Percentiles rank a stretch among this genome's conserved stretches.
These are phyloP conservation scores for Turnera subulata DNA, from an alignment of 345 rosid genomes.

Conservation along the genomic window DNA sequence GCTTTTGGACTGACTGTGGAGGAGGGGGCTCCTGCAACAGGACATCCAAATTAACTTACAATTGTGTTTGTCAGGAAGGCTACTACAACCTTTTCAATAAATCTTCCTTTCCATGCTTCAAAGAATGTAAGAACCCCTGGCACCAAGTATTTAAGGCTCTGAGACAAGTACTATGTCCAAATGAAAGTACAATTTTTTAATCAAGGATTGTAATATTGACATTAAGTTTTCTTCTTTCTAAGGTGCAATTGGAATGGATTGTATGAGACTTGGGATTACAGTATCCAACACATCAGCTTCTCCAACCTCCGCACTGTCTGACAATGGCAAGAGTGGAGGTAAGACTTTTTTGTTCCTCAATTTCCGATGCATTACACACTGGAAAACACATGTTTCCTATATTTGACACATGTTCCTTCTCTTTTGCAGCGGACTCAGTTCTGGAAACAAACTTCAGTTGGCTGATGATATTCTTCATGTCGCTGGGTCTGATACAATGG, in stretches of 20 bases:
- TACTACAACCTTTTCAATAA: conserved; percentile 62
- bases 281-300: conserved; percentile 33
- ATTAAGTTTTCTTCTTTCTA: conserved; percentile 1
- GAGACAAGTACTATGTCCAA: no score
- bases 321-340: conserved; percentile 42
- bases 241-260: conserved; percentile 87
- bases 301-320: conserved; percentile 31
- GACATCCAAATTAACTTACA: conserved; percentile 38
- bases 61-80: conserved; percentile 54
- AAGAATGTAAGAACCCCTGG: conserved; percentile 52
- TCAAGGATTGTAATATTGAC: no score
- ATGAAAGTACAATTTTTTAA: no score
- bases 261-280: conserved; percentile 51
- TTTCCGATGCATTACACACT: no score
- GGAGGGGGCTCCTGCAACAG: conserved; percentile 74
- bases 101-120: conserved; percentile 63
- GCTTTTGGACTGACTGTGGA: conserved; percentile 69
- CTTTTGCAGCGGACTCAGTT: conserved; percentile 25
- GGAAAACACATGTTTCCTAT: no score
- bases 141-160: no score
- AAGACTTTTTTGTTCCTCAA: no score
- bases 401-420: conserved; percentile 1
- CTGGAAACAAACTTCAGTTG: conserved; percentile 12
- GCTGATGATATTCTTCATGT: conserved; percentile 18
- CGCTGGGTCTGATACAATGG: conserved; percentile 8